Base-by-base conservation (phyloP, 805 yeast genomes). In the Pichia deserticola region DNA sequence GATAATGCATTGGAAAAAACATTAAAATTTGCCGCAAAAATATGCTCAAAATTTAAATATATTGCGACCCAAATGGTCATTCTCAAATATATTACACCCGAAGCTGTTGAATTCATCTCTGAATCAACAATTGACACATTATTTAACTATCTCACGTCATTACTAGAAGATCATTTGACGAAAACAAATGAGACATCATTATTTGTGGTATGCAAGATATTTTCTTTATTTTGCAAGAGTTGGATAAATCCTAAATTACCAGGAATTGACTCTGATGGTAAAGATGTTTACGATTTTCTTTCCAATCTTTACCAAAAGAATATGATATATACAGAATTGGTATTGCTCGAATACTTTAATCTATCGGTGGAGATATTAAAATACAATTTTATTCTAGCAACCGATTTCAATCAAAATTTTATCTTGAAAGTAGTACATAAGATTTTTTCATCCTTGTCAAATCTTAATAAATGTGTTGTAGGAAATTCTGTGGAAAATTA, bases 231-330 rank as follows among this genome's bases (percentile, higher is more conserved):
- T 39, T 51, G 63, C 4, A 58, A 56, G 1, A 43, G 54, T 0
- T 68, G 78, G 70, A 40, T 68, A 1, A 36, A 45, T 1, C 49
- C 46, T 5, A 35, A 44, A 0, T 57, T 61, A 8, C 59, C 54
- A 1, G 59, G 58, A 2, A 57, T 76, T 7, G 54, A 60, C 20
- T 67, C 67, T 4, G 83, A 79, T 44, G 71, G 73, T 41, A 58
- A 57, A 36, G 85, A 81, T 54, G 70, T 82, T 20, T 65, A 71
- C 38, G 60, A 65, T 1, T 82, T 79, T 73, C 52, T 79, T 8
- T 39, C 68, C 3, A 56, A 63, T 15, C 64, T 80, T 44, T 70
- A 71, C 5, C 63, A 66, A 1, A 76, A 71, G 34, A 57, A 62
- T 3, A 61, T 76, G 44, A 62, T 81, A 12, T 57, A 66, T 45